Evolutionary conservation across 163 green algal genomes (phyloP).

Genomic region (Prototheca cutis): DNA sequence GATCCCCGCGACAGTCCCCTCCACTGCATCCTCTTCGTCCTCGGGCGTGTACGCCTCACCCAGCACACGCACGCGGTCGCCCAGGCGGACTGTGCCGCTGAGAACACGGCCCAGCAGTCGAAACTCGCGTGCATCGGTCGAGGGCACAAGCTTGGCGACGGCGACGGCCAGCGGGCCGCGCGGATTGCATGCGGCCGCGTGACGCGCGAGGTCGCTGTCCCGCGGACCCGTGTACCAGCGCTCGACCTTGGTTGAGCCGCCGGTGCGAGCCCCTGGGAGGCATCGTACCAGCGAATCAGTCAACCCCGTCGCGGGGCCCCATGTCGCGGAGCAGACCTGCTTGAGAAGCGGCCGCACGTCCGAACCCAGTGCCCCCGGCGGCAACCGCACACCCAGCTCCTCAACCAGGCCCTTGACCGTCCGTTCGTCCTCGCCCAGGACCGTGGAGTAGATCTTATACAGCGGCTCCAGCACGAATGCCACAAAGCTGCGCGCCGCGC

Average conservation of each 20-base stretch:
- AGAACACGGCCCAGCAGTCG: conserved; percentile 87
- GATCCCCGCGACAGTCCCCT: conserved; percentile 18
- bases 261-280: conserved; percentile 66
- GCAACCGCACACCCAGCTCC: conserved; percentile 80
- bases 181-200: conserved; percentile 68
- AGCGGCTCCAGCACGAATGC: conserved; percentile 93
- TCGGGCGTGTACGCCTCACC: conserved; percentile 91
- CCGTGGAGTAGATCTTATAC: conserved; percentile 89
- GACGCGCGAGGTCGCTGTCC: conserved; percentile 38
- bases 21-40: conserved; percentile 89
- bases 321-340: conserved; percentile 37
- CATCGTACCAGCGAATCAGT: conserved; percentile 80
- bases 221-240: conserved; percentile 34
- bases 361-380: conserved; percentile 54
- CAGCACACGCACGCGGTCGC: conserved; percentile 77
- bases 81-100: conserved; percentile 72
- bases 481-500: conserved; percentile 74
- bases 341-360: conserved; percentile 93
- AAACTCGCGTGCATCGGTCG: conserved; percentile 71
- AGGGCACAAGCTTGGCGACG: conserved; percentile 91
- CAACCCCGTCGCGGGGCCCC: conserved; percentile 64
- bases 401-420: conserved; percentile 48
- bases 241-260: conserved; percentile 56
- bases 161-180: conserved; percentile 72
- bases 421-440: conserved; percentile 38